These are phyloP conservation scores for Claviceps digitariae DNA, from an alignment of 2,329 filamentous ascomycete genomes.

Conservation along the genomic window DNA sequence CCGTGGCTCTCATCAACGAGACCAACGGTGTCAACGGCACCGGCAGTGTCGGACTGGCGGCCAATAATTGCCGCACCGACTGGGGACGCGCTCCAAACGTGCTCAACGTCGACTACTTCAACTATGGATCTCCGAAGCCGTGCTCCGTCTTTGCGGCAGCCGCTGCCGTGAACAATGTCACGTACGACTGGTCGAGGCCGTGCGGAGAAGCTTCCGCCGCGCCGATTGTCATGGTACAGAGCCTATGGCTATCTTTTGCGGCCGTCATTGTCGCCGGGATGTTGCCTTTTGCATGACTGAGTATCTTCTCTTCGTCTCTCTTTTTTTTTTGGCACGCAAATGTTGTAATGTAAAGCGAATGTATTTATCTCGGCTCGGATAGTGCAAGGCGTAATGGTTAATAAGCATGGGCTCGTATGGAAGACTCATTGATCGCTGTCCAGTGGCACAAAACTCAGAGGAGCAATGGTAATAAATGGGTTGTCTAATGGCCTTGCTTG, in stretches of 20 bases:
- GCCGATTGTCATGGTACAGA: background rate
- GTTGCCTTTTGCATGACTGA: background rate
- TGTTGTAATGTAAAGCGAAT: no score
- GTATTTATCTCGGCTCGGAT: no score
- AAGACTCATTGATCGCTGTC: background rate
- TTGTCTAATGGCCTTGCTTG: no score
- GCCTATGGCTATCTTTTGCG: constrained; percentile 17
- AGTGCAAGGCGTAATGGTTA: background rate
- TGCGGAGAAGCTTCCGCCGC: constrained; percentile 30
- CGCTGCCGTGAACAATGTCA: constrained; percentile 57
- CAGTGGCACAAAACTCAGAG: background rate
- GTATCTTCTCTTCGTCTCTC: no score
- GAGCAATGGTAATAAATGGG: background rate
- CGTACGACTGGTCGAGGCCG: constrained; percentile 41
- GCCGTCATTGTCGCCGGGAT: background rate
- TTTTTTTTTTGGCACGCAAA: no score
- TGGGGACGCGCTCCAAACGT: constrained; percentile 65
- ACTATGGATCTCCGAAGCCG: constrained; percentile 42
- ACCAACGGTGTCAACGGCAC: constrained; percentile 55
- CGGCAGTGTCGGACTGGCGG: constrained; percentile 53
- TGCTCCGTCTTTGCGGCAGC: constrained; percentile 69
- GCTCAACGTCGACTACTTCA: constrained; percentile 77
- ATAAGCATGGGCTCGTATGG: background rate
- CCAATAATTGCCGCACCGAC: constrained; percentile 42
- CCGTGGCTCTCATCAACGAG: constrained; percentile 52